These are phyloP conservation scores for Chlamydomonas sp. DNA, from an alignment of 139 green algal genomes.

Conservation along the genomic window DNA sequence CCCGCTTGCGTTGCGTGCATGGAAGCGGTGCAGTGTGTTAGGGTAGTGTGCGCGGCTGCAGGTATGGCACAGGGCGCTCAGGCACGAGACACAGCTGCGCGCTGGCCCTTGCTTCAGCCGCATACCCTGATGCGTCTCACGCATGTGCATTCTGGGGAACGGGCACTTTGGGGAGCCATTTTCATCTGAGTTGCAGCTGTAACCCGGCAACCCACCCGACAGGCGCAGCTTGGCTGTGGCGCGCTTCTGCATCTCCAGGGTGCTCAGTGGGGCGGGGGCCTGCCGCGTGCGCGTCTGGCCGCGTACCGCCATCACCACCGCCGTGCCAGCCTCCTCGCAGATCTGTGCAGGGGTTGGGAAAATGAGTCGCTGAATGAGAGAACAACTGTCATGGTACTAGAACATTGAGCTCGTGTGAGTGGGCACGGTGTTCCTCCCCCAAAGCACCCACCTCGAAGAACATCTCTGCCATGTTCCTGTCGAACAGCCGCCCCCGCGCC, in stretches of 20 bases:
- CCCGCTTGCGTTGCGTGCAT: too few relatives aligned
- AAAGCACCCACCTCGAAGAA: constrained; percentile 83
- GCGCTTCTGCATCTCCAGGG: constrained; percentile 96
- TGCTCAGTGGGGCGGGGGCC: constrained; percentile 88
- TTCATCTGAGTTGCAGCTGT: too few relatives aligned
- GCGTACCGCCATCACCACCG: constrained; percentile 45
- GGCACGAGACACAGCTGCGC: too few relatives aligned
- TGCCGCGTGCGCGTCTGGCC: constrained; percentile 34
- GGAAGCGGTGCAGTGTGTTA: neutral
- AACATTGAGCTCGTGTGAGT: neutral
- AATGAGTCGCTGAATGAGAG: too few relatives aligned
- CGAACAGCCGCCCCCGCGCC: constrained; percentile 87
- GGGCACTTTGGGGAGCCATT: too few relatives aligned
- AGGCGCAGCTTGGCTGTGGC: constrained; percentile 84
- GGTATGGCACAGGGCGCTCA: too few relatives aligned
- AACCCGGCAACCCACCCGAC: constrained; percentile 37
- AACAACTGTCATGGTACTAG: too few relatives aligned
- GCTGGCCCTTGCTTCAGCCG: too few relatives aligned
- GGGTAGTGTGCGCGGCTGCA: neutral
- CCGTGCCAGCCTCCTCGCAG: constrained; percentile 23
- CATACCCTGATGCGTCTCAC: too few relatives aligned
- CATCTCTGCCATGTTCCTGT: constrained; percentile 76
- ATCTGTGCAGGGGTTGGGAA: constrained; percentile 5
- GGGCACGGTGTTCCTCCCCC: neutral
- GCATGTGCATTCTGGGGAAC: too few relatives aligned